Conservation (phyloP, 2,329 filamentous ascomycete species). For the Colletotrichum coccodes region DNA sequence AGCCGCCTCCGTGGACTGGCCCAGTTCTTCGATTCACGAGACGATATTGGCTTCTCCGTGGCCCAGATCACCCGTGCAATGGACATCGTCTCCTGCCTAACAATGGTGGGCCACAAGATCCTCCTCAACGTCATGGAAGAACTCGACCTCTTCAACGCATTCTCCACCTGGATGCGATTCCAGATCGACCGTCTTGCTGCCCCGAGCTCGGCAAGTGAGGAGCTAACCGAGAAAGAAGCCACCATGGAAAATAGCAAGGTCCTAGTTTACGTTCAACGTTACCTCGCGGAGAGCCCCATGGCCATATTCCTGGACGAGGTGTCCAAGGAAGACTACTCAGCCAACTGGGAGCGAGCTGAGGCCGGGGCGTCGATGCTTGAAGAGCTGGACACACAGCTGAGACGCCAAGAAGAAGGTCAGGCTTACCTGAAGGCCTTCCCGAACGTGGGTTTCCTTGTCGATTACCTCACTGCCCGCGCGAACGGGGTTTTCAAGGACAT, state of each 20-base stretch:
- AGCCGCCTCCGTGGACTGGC: constrained; percentile 87
- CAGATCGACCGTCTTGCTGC: constrained; percentile 83
- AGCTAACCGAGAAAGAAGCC: constrained; percentile 81
- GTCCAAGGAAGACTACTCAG: constrained; percentile 60
- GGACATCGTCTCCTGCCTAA: constrained; percentile 80
- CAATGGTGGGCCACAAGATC: constrained; percentile 78
- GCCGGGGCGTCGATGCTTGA: constrained; percentile 49
- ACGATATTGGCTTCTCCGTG: constrained; percentile 73
- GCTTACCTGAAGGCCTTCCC: constrained; percentile 62
- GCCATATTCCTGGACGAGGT: constrained; percentile 67
- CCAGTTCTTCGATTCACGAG: constrained; percentile 76
- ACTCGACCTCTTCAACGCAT: constrained; percentile 78
- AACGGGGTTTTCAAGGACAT: constrained; percentile 73
- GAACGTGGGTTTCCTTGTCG: constrained; percentile 71
- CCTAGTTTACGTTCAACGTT: constrained; percentile 80
- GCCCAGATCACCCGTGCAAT: constrained; percentile 71
- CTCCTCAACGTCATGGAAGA: constrained; percentile 79
- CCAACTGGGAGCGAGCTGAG: constrained; percentile 55
- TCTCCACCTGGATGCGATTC: constrained; percentile 85
- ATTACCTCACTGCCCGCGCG: constrained; percentile 67
- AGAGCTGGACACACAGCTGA: constrained; percentile 54
- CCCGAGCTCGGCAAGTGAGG: constrained; percentile 69
- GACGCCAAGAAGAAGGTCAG: constrained; percentile 56
- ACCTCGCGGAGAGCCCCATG: constrained; percentile 74
- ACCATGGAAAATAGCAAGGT: constrained; percentile 79